Evolutionary conservation across 306 rosid genomes (phyloP).

Genomic region (Prinsepia uniflora): DNA sequence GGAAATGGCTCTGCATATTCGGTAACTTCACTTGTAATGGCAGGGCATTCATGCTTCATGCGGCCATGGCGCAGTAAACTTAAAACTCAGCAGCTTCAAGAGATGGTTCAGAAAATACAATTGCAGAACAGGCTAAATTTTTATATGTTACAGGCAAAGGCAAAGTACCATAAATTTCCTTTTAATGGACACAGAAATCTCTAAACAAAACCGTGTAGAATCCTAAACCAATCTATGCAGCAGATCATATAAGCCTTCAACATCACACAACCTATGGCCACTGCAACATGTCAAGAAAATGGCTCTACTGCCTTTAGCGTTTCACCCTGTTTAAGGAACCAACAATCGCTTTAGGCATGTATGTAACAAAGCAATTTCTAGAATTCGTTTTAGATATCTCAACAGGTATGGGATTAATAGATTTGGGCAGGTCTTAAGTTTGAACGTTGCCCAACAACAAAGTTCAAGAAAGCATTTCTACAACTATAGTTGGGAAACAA

Average conservation of each 20-base stretch:
- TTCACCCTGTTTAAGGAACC: conserved; percentile 42
- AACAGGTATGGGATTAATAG: background rate
- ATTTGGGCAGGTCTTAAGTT: background rate
- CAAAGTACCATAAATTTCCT: background rate
- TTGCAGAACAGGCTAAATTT: conserved; percentile 11
- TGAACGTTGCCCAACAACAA: conserved; percentile 2
- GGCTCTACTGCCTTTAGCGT: conserved; percentile 29
- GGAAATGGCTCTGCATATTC: too few relatives aligned
- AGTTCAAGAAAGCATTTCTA: background rate
- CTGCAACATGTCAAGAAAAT: conserved; percentile 31
- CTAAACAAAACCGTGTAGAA: conserved; percentile 40
- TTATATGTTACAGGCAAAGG: background rate
- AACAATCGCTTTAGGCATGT: conserved; percentile 10
- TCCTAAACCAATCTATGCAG: conserved; percentile 25
- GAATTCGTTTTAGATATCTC: background rate
- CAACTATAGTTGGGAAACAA: background rate
- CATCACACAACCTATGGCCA: conserved; percentile 21
- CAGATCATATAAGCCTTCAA: conserved; percentile 7
- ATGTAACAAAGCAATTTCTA: background rate
- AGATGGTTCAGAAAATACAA: background rate
- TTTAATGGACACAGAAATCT: conserved; percentile 18
- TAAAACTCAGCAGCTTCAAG: too few relatives aligned
- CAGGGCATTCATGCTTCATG: too few relatives aligned
- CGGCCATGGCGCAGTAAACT: too few relatives aligned
- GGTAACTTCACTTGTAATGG: too few relatives aligned